Evolutionary conservation across 192 early-diverging fungal genomes (phyloP).

Genomic region (Anaeromyces robustus): DNA sequence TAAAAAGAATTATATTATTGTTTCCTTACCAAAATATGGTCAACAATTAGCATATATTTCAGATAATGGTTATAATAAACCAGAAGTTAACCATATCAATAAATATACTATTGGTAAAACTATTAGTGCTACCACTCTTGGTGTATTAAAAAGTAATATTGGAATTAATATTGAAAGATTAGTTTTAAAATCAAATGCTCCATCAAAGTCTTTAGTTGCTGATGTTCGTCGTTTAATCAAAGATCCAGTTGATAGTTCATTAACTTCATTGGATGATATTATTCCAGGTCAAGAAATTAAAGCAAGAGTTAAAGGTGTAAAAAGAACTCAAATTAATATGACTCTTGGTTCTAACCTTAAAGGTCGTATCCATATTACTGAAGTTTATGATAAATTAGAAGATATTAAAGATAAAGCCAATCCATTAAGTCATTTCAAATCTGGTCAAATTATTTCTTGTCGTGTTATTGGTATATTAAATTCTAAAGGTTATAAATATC

Average conservation of each 20-base stretch:
- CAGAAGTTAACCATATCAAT: neutral
- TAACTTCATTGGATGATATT: conserved; percentile 27
- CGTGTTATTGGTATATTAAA: neutral
- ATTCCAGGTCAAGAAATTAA: conserved; percentile 19
- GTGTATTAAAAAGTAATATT: neutral
- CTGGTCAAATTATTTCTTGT: neutral
- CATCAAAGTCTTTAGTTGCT: neutral
- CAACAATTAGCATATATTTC: neutral
- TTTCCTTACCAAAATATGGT: neutral
- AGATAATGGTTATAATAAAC: neutral
- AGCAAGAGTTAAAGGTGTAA: conserved; percentile 24
- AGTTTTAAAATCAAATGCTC: neutral
- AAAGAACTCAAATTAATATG: conserved; percentile 39
- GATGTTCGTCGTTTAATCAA: neutral
- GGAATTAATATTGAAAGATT: neutral
- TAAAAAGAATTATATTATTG: neutral
- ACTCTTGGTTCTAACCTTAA: conserved; percentile 48
- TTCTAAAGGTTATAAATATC: conserved; percentile 25
- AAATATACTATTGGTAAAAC: neutral
- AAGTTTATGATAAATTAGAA: conserved; percentile 31
- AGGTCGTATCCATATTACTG: conserved; percentile 61
- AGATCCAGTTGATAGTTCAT: conserved; percentile 20
- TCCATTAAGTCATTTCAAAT: neutral
- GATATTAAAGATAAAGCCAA: conserved; percentile 14
- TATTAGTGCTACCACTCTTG: neutral